These are phyloP conservation scores for Oryza meridionalis DNA, from an alignment of 176 grass and related monocot genomes.

Conservation along the genomic window DNA sequence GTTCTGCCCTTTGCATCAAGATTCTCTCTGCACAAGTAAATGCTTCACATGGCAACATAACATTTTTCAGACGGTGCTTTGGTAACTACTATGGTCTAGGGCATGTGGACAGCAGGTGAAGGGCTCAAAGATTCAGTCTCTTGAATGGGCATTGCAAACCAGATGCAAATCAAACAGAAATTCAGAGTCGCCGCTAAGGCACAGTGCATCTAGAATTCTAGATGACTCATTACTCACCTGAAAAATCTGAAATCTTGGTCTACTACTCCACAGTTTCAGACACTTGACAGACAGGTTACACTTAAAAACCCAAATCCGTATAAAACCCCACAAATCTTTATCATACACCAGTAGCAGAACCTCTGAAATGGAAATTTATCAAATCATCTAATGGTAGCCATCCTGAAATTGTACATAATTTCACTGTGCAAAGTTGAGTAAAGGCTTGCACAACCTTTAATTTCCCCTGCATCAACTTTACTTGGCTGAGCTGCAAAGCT, in stretches of 20 bases:
- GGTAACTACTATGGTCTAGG: not conserved
- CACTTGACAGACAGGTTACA: not conserved
- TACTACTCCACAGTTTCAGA: not conserved
- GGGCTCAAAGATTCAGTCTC: not conserved
- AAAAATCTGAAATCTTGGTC: not conserved
- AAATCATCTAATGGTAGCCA: not conserved
- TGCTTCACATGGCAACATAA: not conserved
- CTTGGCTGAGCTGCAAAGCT: slow-evolving; percentile 7
- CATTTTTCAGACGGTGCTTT: not conserved
- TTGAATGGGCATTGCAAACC: not conserved
- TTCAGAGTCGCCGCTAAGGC: no score
- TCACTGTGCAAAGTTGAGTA: not conserved
- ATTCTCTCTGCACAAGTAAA: no score
- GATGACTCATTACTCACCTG: not conserved
- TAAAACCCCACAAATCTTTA: no score
- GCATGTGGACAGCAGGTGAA: not conserved
- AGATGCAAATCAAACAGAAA: no score
- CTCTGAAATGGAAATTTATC: no score
- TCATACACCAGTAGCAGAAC: no score
- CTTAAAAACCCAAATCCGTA: no score
- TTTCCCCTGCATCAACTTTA: not conserved
- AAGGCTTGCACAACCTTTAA: not conserved
- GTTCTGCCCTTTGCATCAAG: not conserved
- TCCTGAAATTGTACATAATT: no score
- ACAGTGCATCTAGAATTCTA: no score